Base-by-base conservation (phyloP, 2,329 filamentous ascomycete genomes). In the Juglanconis juglandina region DNA sequence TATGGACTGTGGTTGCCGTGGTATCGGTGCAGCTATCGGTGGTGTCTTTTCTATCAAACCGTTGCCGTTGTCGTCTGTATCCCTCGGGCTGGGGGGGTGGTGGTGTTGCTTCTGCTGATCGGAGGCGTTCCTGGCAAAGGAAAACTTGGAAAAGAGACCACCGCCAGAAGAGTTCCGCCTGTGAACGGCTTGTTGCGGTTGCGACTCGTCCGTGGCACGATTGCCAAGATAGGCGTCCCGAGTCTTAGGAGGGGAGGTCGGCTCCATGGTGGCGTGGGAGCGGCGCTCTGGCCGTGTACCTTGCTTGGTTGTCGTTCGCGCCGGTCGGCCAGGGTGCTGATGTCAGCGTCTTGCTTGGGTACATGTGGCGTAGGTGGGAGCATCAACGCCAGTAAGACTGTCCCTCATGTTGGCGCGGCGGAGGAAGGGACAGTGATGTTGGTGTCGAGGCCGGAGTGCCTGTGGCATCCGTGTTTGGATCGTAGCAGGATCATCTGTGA, bases 111-210 rank as follows among this genome's bases (percentile, higher is more conserved):
- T 59, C 53, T 61, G 61, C 54, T 66, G 64, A 58, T 75, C 76
- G 39, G 69, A 65, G 0, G 72, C 67, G 46, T 46, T 49, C 72
- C 66, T 58, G 87, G 84, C 64, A 93, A 93, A 91, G 46, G 87
- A 85, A 56, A 94, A 78, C 65, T 83, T 85, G 46, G 88, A 87
- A 35, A 94, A 76, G 48, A 93, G 78, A 61, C 85, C 84, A 46
- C 78, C 75, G 2, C 65, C 67, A 24, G 70, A 70, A 49, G 63
- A 33, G 86, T 89, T 54, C 83, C 74, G 67, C 76, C 85, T 70
- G 60, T 64, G 53, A 56, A 34, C 34, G 54, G 47, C 17, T 53
- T 56, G 48, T 53, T 34, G 50, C n/a, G n/a, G 13, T 11, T 41
- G 58, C 32, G 51, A 35, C 47, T 24, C 13, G 37, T 37, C 30